Percentiles rank a stretch among this genome's conserved stretches.
Evolutionary conservation across 805 yeast genomes (phyloP).

Genomic region (Candida nanaspora): DNA sequence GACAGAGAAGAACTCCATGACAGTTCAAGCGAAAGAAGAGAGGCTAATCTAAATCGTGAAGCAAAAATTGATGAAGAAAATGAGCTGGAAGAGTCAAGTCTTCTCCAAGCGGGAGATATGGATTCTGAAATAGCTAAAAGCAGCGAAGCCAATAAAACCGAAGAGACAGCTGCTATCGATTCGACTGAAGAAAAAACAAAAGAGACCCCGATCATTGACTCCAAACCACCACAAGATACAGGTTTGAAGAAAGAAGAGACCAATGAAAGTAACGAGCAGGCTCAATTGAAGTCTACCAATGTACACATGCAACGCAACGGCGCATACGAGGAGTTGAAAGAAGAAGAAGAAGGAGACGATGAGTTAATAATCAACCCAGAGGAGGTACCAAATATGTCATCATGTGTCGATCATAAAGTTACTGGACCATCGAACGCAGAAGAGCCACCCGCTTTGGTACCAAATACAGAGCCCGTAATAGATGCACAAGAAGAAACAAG

Average conservation of each 20-base stretch:
- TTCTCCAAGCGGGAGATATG: not conserved
- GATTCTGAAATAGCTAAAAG: not conserved
- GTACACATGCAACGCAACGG: no score
- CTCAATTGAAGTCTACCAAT: no score
- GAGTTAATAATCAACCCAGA: not conserved
- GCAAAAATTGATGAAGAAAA: constrained; percentile 13
- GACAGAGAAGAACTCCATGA: constrained; percentile 34
- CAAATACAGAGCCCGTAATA: not conserved
- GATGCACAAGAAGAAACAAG: not conserved
- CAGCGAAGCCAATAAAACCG: not conserved
- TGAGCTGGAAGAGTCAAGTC: not conserved
- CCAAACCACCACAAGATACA: no score
- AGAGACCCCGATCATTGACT: no score
- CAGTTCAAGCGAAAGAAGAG: not conserved
- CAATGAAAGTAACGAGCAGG: no score
- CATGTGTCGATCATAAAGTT: not conserved
- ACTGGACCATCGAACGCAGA: not conserved
- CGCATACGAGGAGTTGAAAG: no score
- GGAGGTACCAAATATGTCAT: not conserved
- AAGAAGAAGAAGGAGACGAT: not conserved
- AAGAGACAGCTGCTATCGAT: not conserved
- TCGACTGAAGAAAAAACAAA: no score
- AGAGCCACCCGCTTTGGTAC: not conserved
- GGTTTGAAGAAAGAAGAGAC: no score
- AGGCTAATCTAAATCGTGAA: not conserved